These are phyloP conservation scores for Rickenella mellea DNA, from an alignment of 768 basidiomycete genomes.

Conservation along the genomic window DNA sequence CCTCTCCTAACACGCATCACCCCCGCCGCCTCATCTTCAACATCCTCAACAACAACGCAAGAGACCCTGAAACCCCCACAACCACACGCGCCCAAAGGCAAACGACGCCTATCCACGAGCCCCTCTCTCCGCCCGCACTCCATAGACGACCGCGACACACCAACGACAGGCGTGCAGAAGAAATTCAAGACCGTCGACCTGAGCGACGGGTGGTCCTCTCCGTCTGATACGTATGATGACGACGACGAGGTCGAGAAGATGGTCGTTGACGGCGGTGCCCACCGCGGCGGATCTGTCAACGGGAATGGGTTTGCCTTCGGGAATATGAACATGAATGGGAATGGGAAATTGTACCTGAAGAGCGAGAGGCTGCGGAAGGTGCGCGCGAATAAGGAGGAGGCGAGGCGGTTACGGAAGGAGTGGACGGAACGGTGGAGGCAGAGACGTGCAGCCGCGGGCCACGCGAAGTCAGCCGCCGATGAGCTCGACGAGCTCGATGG, in stretches of 20 bases:
- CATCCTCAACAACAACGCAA: slow-evolving; percentile 4
- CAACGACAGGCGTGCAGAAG: neutral
- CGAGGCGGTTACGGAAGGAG: neutral
- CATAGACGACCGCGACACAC: neutral
- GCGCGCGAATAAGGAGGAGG: neutral
- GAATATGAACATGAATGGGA: slow-evolving; percentile 19
- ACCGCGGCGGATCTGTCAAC: neutral
- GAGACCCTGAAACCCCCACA: slow-evolving; percentile 5
- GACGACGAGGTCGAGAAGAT: slow-evolving; percentile 38
- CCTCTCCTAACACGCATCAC: slow-evolving; percentile 19
- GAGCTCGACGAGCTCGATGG: slow-evolving; percentile 2
- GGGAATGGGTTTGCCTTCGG: neutral
- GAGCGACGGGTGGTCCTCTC: slow-evolving; percentile 1
- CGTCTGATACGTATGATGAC: slow-evolving; percentile 23
- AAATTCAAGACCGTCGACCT: neutral
- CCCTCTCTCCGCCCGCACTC: neutral
- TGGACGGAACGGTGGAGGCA: neutral
- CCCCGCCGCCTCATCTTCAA: slow-evolving; percentile 6
- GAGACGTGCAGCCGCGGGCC: neutral
- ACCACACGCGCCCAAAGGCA: neutral
- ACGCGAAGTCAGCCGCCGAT: neutral
- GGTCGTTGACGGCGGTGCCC: neutral
- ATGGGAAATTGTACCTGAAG: slow-evolving; percentile 12
- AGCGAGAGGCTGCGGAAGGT: neutral
- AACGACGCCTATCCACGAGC: neutral